A percentile compares a stretch with the other conserved stretches of the same genome.
Evolutionary conservation across 495 filamentous ascomycete species (phyloP).

Genomic region (Xylaria acuta): DNA sequence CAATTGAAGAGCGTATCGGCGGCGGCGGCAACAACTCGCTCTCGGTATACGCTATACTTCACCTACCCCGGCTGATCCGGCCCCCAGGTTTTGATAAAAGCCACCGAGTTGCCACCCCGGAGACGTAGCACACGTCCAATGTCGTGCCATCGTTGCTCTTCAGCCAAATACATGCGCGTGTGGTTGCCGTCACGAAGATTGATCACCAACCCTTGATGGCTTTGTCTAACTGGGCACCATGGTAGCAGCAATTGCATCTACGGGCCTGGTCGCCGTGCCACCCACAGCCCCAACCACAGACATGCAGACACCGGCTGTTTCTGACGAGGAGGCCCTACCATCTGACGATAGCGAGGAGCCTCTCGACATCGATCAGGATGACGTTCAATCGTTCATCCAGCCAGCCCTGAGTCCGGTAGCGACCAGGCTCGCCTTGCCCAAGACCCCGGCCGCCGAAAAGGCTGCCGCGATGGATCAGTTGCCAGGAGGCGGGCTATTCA

Average conservation of each 20-base stretch:
- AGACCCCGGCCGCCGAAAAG: constrained; percentile 78
- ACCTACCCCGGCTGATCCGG: constrained; percentile 8
- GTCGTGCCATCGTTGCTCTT: neutral
- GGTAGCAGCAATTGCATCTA: constrained; percentile 9
- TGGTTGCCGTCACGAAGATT: neutral
- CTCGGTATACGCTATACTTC: neutral
- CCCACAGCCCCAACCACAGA: constrained; percentile 13
- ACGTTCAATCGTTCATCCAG: constrained; percentile 71
- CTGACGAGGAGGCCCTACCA: constrained; percentile 35
- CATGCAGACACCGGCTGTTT: constrained; percentile 26
- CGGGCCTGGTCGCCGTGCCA: neutral
- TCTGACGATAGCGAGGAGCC: constrained; percentile 42
- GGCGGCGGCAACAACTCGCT: neutral
- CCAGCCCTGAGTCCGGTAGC: constrained; percentile 77
- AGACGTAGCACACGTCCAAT: constrained; percentile 4
- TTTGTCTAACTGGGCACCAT: constrained; percentile 17
- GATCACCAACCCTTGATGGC: constrained; percentile 9
- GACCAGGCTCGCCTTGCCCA: constrained; percentile 71
- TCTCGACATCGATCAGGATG: constrained; percentile 56
- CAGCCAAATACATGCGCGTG: neutral
- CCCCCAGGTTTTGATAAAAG: neutral
- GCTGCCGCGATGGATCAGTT: constrained; percentile 66
- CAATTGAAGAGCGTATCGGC: neutral
- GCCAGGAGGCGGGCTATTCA: constrained; percentile 61
- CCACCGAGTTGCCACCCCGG: neutral